These are phyloP conservation scores for Davidsoniella virescens DNA, from an alignment of 2,329 filamentous ascomycete species.

Conservation along the genomic window DNA sequence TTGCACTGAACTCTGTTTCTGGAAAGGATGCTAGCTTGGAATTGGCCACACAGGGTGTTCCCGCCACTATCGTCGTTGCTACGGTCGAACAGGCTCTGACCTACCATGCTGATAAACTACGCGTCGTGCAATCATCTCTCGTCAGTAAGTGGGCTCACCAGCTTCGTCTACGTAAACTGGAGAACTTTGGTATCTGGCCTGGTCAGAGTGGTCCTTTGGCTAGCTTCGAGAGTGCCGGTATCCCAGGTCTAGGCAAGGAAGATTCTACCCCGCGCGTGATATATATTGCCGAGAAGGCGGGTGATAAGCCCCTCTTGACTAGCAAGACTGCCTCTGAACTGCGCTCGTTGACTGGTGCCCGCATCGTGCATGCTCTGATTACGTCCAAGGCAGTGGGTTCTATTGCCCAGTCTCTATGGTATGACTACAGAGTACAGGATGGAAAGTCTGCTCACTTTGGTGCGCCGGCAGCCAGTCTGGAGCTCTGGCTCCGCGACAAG, in stretches of 20 bases:
- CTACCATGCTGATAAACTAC: constrained; percentile 5
- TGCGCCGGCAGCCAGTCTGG: constrained; percentile 60
- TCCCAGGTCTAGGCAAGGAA: constrained; percentile 38
- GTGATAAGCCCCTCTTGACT: constrained; percentile 47
- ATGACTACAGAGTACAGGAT: constrained; percentile 57
- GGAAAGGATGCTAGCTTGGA: constrained; percentile 54
- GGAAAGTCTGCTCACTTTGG: constrained; percentile 53
- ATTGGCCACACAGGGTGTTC: constrained; percentile 55
- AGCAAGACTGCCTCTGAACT: constrained; percentile 61
- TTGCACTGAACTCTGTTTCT: constrained; percentile 80
- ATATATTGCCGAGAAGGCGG: constrained; percentile 59
- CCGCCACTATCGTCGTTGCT: constrained; percentile 69
- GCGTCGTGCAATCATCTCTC: constrained; percentile 31
- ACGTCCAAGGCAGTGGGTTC: constrained; percentile 73
- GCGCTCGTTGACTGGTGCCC: constrained; percentile 61
- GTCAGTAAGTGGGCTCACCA: constrained; percentile 54
- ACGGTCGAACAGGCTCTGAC: constrained; percentile 36
- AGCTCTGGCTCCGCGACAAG: constrained; percentile 56
- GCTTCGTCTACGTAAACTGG: constrained; percentile 52
- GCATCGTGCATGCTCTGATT: constrained; percentile 73
- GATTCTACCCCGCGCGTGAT: constrained; percentile 62
- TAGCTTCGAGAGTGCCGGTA: constrained; percentile 33
- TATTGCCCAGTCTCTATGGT: constrained; percentile 71
- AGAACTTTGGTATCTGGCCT: constrained; percentile 53
- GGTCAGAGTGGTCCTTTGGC: constrained; percentile 32